Conservation (phyloP, 1,284 basidiomycete species). For the Ceratobasidium papillatum region DNA sequence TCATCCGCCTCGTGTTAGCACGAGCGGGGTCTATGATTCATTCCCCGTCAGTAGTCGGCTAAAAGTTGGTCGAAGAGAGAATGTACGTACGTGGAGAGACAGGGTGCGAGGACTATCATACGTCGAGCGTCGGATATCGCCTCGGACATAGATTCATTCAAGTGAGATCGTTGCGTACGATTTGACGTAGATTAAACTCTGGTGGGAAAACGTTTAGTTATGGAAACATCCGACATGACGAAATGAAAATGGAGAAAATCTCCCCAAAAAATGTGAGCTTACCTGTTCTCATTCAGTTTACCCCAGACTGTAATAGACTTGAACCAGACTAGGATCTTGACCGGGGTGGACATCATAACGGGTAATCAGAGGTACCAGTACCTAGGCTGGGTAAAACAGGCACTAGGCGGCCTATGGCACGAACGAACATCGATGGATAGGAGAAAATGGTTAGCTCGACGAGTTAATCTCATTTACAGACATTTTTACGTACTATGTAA, state of each 20-base stretch:
- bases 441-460: not conserved
- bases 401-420: not conserved
- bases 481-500: constrained; percentile 4
- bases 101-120: constrained; percentile 2
- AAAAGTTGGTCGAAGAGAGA: not conserved
- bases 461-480: not conserved
- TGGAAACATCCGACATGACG: not conserved
- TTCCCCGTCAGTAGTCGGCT: not conserved
- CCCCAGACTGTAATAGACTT: not conserved
- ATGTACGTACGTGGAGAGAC: not conserved
- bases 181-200: constrained; percentile 2
- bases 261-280: not conserved
- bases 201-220: constrained; percentile 1
- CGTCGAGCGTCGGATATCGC: not conserved
- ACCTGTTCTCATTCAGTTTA: not conserved
- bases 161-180: not conserved
- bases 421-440: not conserved
- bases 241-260: not conserved
- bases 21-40: not conserved
- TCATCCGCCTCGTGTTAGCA: not conserved
- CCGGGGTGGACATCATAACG: not conserved
- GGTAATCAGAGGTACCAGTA: not conserved
- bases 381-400: constrained; percentile 1
- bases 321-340: constrained; percentile 7
- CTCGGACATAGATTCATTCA: not conserved